Conservation (phyloP, 805 yeast genomes). For the Ogataea neopini region DNA sequence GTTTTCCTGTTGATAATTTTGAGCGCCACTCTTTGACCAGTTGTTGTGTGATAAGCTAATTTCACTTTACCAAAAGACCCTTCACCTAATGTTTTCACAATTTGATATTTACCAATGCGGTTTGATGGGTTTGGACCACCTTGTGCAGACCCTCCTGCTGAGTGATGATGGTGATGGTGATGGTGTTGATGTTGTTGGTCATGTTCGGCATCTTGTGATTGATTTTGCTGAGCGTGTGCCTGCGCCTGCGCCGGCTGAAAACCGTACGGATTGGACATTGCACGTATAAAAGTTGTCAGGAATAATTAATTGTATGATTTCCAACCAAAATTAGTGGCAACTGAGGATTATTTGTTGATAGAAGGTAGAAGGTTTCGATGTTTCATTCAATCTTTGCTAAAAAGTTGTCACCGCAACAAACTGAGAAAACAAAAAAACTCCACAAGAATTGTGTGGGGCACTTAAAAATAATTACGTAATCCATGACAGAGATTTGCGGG, state of each 20-base stretch:
- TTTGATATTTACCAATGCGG: constrained; percentile 88
- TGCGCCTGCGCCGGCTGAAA: constrained; percentile 13
- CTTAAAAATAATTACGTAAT: background rate
- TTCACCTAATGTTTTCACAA: constrained; percentile 90
- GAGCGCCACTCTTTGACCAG: constrained; percentile 90
- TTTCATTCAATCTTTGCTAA: background rate
- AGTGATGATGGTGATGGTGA: constrained; percentile 25
- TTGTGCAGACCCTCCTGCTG: constrained; percentile 10
- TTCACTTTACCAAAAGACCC: constrained; percentile 97
- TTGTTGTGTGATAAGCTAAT: constrained; percentile 82
- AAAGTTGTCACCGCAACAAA: background rate
- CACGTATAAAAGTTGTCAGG: background rate
- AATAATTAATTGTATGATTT: background rate
- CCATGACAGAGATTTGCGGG: no score
- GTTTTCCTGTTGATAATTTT: constrained; percentile 92
- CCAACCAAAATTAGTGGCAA: background rate
- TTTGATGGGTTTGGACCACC: constrained; percentile 20
- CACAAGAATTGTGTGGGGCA: background rate
- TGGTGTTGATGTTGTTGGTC: constrained; percentile 20
- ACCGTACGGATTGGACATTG: constrained; percentile 11
- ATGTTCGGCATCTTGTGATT: constrained; percentile 12
- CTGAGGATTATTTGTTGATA: background rate
- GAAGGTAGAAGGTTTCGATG: background rate
- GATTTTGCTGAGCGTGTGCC: constrained; percentile 10
- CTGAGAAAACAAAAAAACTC: background rate